Conservation (phyloP, 2,329 filamentous ascomycete genomes). For the Talaromyces pinophilus region DNA sequence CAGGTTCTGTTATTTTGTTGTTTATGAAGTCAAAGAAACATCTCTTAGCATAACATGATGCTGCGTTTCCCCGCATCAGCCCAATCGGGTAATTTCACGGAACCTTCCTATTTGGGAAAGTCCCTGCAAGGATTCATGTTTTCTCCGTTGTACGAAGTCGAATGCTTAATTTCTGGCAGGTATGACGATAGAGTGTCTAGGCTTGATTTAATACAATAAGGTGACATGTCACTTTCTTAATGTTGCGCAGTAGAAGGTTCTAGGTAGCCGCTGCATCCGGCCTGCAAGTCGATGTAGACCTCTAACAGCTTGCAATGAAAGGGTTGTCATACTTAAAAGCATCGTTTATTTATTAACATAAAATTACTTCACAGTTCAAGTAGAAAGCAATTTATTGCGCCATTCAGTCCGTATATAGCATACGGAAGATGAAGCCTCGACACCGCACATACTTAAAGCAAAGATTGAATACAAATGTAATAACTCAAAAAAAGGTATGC, state of each 20-base stretch:
- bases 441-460: background rate
- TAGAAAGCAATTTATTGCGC: too few species aligned
- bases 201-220: background rate
- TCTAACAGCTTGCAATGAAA: too few species aligned
- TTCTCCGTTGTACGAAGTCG: background rate
- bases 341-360: too few species aligned
- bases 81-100: constrained; percentile 14
- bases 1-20: background rate
- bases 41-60: background rate
- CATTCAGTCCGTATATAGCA: background rate
- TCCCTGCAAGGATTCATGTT: background rate
- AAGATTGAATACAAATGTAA: background rate
- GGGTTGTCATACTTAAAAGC: too few species aligned
- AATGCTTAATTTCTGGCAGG: background rate
- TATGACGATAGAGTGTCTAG: background rate
- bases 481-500: background rate
- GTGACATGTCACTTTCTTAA: background rate
- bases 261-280: background rate
- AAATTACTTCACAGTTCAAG: too few species aligned
- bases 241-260: background rate
- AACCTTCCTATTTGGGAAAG: constrained; percentile 15
- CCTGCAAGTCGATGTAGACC: too few species aligned
- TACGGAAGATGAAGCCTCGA: background rate
- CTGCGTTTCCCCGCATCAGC: background rate
- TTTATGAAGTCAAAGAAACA: background rate